A percentile compares a stretch with the other conserved stretches of the same genome.
These are phyloP conservation scores for Spizellomyces punctatus DNA, from an alignment of 192 early-diverging fungal genomes.

Conservation along the genomic window DNA sequence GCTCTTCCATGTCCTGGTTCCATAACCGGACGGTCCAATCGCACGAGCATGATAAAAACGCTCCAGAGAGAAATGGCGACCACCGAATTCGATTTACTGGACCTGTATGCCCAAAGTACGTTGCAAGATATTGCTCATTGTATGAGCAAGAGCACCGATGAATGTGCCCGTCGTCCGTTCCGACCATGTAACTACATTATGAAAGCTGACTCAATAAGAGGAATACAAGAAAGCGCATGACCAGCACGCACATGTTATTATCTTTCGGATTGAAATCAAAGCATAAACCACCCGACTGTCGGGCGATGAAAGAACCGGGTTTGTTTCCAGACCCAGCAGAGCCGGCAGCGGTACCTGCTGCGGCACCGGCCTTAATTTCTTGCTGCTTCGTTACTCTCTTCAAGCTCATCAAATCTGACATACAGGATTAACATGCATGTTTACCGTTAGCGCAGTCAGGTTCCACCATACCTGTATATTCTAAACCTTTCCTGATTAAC, in stretches of 20 bases:
- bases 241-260: slow-evolving; percentile 47
- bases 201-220: not conserved
- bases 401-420: slow-evolving; percentile 58
- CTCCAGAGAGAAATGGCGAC: slow-evolving; percentile 53
- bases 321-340: slow-evolving; percentile 26
- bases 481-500: slow-evolving; percentile 58
- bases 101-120: slow-evolving; percentile 58
- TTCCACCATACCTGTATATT: slow-evolving; percentile 47
- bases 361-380: slow-evolving; percentile 23
- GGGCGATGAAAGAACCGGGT: slow-evolving; percentile 55
- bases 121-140: slow-evolving; percentile 64
- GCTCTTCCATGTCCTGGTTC: slow-evolving; percentile 54
- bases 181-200: slow-evolving; percentile 52
- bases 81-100: slow-evolving; percentile 59
- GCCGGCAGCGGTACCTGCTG: not conserved
- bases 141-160: slow-evolving; percentile 63
- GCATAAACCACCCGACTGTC: slow-evolving; percentile 59
- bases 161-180: slow-evolving; percentile 61
- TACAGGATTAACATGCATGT: not conserved
- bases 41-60: slow-evolving; percentile 52
- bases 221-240: not conserved
- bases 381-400: slow-evolving; percentile 58
- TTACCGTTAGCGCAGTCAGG: not conserved
- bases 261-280: slow-evolving; percentile 66
- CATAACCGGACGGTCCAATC: slow-evolving; percentile 65